These are phyloP conservation scores for Bolboschoenoplectus hybrid DNA, from an alignment of 202 grass and related monocot genomes.

Conservation along the genomic window DNA sequence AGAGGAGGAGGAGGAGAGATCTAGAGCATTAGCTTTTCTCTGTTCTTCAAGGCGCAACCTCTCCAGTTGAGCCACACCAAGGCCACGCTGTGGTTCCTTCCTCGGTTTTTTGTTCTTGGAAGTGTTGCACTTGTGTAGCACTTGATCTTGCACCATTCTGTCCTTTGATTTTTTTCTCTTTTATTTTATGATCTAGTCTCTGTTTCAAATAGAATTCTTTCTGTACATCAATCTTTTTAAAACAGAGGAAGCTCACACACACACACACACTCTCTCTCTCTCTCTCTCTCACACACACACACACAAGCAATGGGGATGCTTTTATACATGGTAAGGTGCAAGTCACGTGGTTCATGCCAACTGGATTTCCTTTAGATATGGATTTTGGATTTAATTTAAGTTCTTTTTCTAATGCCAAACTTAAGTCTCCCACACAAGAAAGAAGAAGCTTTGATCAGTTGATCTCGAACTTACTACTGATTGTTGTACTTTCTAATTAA, in stretches of 20 bases:
- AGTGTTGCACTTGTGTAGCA: constrained; percentile 42
- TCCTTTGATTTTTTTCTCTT: constrained; percentile 39
- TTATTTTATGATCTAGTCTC: constrained; percentile 37
- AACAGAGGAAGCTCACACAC: not conserved
- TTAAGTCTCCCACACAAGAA: not conserved
- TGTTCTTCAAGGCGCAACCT: constrained; percentile 94
- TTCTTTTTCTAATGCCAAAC: not conserved
- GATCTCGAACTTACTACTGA: too few species aligned
- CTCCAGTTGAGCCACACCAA: constrained; percentile 95
- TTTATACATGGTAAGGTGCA: constrained; percentile 9
- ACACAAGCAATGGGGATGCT: constrained; percentile 10
- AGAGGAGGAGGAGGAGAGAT: not conserved
- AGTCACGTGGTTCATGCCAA: constrained; percentile 32
- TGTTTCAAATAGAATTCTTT: constrained; percentile 57
- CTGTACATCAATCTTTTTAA: constrained; percentile 44
- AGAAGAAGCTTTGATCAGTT: not conserved
- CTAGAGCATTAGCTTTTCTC: constrained; percentile 51
- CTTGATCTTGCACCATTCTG: constrained; percentile 70
- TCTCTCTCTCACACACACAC: constrained; percentile 37
- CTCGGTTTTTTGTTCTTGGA: constrained; percentile 73
- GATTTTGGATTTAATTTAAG: not conserved
- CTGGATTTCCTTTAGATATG: constrained; percentile 30
- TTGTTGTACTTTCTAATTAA: not conserved
- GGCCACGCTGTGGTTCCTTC: constrained; percentile 90
- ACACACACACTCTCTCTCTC: not conserved